Evolutionary conservation across 1,284 basidiomycete species (phyloP), one percentile per base, ranked within the genome.

Genomic region (Papiliotrema nemorosa): DNA sequence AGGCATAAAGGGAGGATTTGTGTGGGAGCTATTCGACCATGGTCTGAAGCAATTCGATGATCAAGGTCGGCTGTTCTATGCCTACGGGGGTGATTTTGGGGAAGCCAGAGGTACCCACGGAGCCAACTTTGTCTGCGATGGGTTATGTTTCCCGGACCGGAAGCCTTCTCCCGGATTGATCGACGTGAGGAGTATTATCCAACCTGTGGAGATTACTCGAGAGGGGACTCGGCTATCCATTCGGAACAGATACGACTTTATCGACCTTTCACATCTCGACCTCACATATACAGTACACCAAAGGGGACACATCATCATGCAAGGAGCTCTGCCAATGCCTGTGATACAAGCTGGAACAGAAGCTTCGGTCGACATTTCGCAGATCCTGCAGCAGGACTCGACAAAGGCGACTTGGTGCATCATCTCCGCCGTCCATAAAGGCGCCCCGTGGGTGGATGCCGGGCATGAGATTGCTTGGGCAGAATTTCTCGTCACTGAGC

Each of bases 1-100:
- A 42, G 24, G 20, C 9, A 12, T 20, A 16, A 53, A 60, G 34
- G 62, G 62, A 16, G 62, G 62, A 2, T 63, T 63, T 36, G 35
- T 63, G 29, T 63, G 62, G 61, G 61, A 63, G 41, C 61, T 59
- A 59, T 56, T 57, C 29, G 61, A 63, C 52, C 61, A 63, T 44
- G 61, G 59, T 16, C 29, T 63, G 26, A 48, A 26, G 3, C 33
- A 52, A 33, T 31, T 29, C 16, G 36, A 36, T 7, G 35, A 24
- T 18, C 48, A 56, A 27, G 58, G 58, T 5, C 26, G 21, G 18
- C 12, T 21, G 31, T 59, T 52, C 50, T 63, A 33, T 26, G 49
- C 43, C 26, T 60, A 60, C 40, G 61, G 61, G 18, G 61, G 61
- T 10, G 61, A 63, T 48, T 63, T 63, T 54, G 61, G 59, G n/a